These are phyloP conservation scores for Colletotrichum kahawae DNA, from an alignment of 2,329 filamentous ascomycete genomes.

Conservation along the genomic window DNA sequence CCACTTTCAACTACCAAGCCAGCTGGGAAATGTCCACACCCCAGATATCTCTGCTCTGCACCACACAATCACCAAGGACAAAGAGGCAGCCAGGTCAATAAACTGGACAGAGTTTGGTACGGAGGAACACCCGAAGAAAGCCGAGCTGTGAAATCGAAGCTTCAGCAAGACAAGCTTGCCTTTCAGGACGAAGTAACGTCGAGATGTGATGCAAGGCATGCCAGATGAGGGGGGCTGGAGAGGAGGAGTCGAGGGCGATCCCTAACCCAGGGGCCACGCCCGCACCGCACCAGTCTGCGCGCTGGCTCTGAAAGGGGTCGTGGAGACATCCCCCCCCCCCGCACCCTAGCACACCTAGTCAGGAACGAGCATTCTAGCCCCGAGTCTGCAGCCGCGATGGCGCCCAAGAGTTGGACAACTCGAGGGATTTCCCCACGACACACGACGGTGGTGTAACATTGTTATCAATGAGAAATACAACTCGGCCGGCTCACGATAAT, in stretches of 20 bases:
- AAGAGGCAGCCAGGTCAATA: background rate
- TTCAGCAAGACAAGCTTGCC: background rate
- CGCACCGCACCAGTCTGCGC: background rate
- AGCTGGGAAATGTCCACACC: background rate
- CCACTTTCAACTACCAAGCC: background rate
- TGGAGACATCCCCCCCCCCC: background rate
- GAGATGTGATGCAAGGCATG: background rate
- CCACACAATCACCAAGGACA: background rate
- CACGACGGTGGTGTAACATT: background rate
- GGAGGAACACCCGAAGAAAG: background rate
- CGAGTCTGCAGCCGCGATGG: background rate
- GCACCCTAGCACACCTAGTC: background rate
- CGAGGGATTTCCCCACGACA: background rate
- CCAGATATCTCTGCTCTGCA: background rate
- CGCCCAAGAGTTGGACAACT: background rate
- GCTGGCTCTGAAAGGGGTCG: background rate
- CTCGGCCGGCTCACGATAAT: background rate
- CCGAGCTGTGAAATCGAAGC: background rate
- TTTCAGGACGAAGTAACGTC: background rate
- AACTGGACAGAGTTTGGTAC: background rate
- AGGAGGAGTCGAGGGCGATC: background rate
- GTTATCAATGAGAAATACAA: background rate
- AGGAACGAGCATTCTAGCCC: conserved; percentile 15
- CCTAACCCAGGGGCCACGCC: background rate
- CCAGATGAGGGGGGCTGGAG: background rate